Base-by-base conservation (phyloP, 495 filamentous ascomycete species). In the Penicillium manginii region DNA sequence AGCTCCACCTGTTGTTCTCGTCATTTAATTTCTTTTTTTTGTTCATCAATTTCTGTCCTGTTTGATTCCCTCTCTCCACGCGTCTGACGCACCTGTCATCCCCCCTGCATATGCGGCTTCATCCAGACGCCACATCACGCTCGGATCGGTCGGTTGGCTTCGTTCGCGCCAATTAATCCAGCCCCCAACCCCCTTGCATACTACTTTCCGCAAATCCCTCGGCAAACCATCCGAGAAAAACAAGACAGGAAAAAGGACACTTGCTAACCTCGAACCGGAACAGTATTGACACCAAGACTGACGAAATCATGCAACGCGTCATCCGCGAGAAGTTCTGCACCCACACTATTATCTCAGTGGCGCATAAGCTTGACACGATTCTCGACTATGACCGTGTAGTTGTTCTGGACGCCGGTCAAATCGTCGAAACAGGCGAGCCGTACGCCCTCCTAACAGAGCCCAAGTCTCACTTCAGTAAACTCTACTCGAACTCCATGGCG, bases 331-430 rank as follows among this genome's bases (percentile, higher is more conserved):
- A 85, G 54, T 85, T 89, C 67, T 69, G 65, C 17, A 74, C 74
- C 1, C 77, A 82, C 59, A 90, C 86, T 8, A 78, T 89, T 42
- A 67, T 90, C 47, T 77, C 85, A 12, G 81, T 91, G 1, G 83
- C 86, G 0, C 87, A 90, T 66, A 78, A 81, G 39, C 73, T 89
- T n/a, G 80, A 83, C 26, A 83, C 82, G 0, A 83, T 86, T 58
- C 58, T 81, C 12, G 83, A 86, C 59, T 81, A 70, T 55, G 82
- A 83, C 62, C 73, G 70, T 53, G 66, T 84, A 17, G 69, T 78
- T 31, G 72, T 84, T 26, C 60, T 83, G 33, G 76, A 79, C 8
- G 70, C 68, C 7, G 81, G 81, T 17, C 67, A 57, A 9, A 53
- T 84, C n/a, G 68, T 77, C 12, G 81, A 83, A 54, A 70, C 69